These are phyloP conservation scores for Scheffersomyces titani DNA, from an alignment of 1,139 yeast species.

Conservation along the genomic window DNA sequence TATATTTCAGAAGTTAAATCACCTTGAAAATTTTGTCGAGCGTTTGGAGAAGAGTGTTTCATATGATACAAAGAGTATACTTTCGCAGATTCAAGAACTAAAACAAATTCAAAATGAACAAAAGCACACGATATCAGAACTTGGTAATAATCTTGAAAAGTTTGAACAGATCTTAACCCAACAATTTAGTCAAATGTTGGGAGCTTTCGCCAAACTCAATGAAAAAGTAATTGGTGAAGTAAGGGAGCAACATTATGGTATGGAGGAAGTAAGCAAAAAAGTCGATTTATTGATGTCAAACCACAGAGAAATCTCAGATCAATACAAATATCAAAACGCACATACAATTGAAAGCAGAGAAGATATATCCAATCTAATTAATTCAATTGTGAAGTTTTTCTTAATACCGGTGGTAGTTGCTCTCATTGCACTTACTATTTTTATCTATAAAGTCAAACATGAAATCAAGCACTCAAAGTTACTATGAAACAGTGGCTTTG, in stretches of 20 bases:
- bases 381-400: conserved; percentile 36
- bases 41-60: conserved; percentile 6
- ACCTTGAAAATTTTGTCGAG: conserved; percentile 4
- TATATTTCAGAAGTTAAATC: neutral
- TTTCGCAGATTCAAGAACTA: conserved; percentile 17
- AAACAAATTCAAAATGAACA: conserved; percentile 18
- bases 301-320: conserved; percentile 41
- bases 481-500: conserved; percentile 24
- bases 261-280: conserved; percentile 36
- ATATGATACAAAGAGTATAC: conserved; percentile 11
- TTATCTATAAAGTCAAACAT: conserved; percentile 50
- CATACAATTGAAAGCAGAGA: conserved; percentile 7
- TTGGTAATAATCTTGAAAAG: conserved; percentile 20
- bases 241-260: conserved; percentile 41
- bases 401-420: conserved; percentile 44
- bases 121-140: conserved; percentile 12
- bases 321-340: conserved; percentile 21
- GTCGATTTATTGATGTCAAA: conserved; percentile 46
- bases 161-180: conserved; percentile 29
- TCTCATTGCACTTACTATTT: conserved; percentile 36
- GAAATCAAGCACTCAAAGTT: conserved; percentile 59
- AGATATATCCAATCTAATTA: conserved; percentile 15
- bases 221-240: conserved; percentile 47
- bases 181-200: conserved; percentile 39
- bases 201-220: conserved; percentile 34